phyloP scores from a whole-genome alignment of 2,329 filamentous ascomycete genomes.

The Diaporthe vaccinii region DNA sequence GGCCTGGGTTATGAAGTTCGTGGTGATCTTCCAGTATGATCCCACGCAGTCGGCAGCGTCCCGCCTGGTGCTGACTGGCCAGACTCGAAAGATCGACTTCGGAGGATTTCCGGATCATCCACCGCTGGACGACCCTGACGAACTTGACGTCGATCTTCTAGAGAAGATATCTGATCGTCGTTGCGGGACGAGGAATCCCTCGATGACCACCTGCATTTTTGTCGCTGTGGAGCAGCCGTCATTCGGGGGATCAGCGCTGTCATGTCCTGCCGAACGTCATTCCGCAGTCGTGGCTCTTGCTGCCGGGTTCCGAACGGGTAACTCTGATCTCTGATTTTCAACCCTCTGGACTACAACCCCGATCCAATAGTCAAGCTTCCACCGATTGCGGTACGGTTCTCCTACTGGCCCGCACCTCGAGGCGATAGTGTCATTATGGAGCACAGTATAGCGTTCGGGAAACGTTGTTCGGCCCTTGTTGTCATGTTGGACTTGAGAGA shows the following conservation, averaged over 20 bases:
- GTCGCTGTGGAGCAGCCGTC: not conserved
- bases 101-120: slow-evolving; percentile 3
- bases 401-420: not conserved
- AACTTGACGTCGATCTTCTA: not conserved
- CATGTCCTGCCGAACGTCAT: slow-evolving; percentile 25
- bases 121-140: slow-evolving; percentile 4
- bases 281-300: not conserved
- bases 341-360: not conserved
- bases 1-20: not conserved
- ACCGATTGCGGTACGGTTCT: not conserved
- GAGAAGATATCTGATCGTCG: not conserved
- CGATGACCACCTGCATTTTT: no score
- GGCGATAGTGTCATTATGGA: not conserved
- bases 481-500: not conserved
- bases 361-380: not conserved
- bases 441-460: not conserved
- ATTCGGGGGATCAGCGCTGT: slow-evolving; percentile 23
- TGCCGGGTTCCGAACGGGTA: slow-evolving; percentile 21
- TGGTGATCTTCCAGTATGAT: not conserved
- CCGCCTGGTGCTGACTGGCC: not conserved
- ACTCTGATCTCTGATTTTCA: not conserved
- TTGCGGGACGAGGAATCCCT: not conserved
- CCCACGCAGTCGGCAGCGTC: not conserved
- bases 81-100: not conserved
- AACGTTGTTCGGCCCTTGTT: not conserved